Percentiles rank a stretch among this genome's conserved stretches.
phyloP scores from a whole-genome alignment of 306 rosid species.

The Rosa rugosa region DNA sequence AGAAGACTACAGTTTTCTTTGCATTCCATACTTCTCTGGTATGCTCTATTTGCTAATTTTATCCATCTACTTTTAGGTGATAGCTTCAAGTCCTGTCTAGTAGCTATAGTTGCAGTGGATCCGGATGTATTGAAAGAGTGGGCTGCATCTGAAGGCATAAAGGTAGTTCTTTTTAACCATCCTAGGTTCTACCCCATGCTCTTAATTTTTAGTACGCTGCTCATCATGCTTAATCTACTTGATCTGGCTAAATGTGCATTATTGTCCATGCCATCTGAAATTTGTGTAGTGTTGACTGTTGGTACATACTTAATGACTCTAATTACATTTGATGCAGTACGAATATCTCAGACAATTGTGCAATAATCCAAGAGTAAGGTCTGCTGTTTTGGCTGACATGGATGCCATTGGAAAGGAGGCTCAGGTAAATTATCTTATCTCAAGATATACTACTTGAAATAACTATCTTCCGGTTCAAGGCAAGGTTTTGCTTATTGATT shows the following conservation, averaged over 20 bases:
- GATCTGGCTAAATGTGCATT: too few species aligned
- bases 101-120: slow-evolving; percentile 76
- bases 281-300: not conserved
- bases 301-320: not conserved
- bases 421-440: slow-evolving; percentile 42
- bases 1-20: slow-evolving; percentile 33
- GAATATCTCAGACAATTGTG: slow-evolving; percentile 68
- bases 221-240: too few species aligned
- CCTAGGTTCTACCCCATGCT: not conserved
- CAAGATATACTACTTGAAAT: slow-evolving; percentile 1
- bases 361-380: slow-evolving; percentile 67
- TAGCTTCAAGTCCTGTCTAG: slow-evolving; percentile 74
- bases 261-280: not conserved
- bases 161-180: slow-evolving; percentile 36
- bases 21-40: not conserved
- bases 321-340: slow-evolving; percentile 41
- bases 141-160: slow-evolving; percentile 72
- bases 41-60: slow-evolving; percentile 5
- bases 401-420: slow-evolving; percentile 77
- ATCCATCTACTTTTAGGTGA: slow-evolving; percentile 52
- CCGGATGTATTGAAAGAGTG: slow-evolving; percentile 66
- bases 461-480: not conserved
- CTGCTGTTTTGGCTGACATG: slow-evolving; percentile 81
- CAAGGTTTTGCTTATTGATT: not conserved
- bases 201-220: not conserved